A percentile compares a stretch with the other conserved stretches of the same genome.
These are phyloP conservation scores for Penicillium sp. DNA, from an alignment of 2,329 filamentous ascomycete species.

Conservation along the genomic window DNA sequence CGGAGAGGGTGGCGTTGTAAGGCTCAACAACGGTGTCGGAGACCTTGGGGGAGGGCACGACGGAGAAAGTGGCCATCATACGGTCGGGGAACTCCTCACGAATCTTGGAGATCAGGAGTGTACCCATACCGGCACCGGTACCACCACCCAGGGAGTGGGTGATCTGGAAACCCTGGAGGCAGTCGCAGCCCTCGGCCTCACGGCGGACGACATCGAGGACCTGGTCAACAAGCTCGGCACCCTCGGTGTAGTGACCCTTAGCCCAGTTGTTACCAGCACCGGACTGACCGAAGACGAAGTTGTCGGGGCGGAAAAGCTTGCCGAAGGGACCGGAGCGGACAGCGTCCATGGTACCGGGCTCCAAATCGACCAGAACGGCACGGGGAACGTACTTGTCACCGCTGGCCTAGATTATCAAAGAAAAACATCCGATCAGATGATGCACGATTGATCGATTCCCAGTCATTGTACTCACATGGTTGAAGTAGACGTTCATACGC, in stretches of 20 bases:
- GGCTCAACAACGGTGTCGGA: conserved; percentile 99
- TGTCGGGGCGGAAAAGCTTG: conserved; percentile 99
- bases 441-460: not conserved
- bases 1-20: conserved; percentile 98
- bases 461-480: conserved; percentile 61
- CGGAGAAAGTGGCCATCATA: conserved; percentile 99
- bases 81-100: conserved; percentile 99
- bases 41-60: conserved; percentile 98
- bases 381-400: conserved; percentile 99
- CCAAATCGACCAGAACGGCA: conserved; percentile 98
- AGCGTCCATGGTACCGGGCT: conserved; percentile 99
- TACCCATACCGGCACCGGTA: conserved; percentile 99
- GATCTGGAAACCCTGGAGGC: conserved; percentile 99
- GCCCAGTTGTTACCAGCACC: conserved; percentile 99
- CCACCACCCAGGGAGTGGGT: conserved; percentile 99
- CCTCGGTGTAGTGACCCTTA: conserved; percentile 99
- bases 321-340: conserved; percentile 97
- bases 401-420: conserved; percentile 61
- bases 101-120: conserved; percentile 99
- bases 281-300: conserved; percentile 99
- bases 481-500: conserved; percentile 99
- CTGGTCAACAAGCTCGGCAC: conserved; percentile 97
- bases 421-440: conserved; percentile 1
- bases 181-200: conserved; percentile 98
- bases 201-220: conserved; percentile 98